phyloP scores from a whole-genome alignment of 768 basidiomycete species.

The Lactifluus hygrophoroides region DNA sequence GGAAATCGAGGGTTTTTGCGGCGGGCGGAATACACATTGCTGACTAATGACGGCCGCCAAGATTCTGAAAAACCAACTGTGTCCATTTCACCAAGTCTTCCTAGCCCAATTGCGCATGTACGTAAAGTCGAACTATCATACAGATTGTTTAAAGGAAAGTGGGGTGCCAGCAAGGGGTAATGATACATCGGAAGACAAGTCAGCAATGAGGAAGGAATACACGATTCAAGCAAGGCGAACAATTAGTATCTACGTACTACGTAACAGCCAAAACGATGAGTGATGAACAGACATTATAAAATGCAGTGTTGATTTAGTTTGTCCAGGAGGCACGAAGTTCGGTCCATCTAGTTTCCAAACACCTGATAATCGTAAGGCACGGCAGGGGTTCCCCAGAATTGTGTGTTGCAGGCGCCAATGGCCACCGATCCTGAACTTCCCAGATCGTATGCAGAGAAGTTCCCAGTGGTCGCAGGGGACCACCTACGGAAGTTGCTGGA shows the following conservation, averaged over 20 bases:
- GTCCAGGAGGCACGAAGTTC: neutral
- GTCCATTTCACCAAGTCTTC: too few species aligned
- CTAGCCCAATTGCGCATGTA: too few species aligned
- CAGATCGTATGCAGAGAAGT: conserved; percentile 51
- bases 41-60: neutral
- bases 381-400: conserved; percentile 52
- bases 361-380: conserved; percentile 70
- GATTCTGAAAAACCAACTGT: too few species aligned
- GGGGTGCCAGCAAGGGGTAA: neutral
- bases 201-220: neutral
- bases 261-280: too few species aligned
- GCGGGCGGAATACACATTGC: too few species aligned
- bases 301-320: neutral
- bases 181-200: neutral
- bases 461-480: conserved; percentile 41
- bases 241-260: neutral
- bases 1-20: neutral
- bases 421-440: conserved; percentile 47
- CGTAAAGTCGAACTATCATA: too few species aligned
- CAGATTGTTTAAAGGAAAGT: neutral
- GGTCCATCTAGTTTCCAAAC: conserved; percentile 24
- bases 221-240: neutral
- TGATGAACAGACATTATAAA: neutral
- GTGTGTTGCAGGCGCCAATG: conserved; percentile 51
- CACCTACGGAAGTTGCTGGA: conserved; percentile 40